Base-by-base conservation (phyloP, 352 stramenopile genomes). In the Pythium myriotylum region DNA sequence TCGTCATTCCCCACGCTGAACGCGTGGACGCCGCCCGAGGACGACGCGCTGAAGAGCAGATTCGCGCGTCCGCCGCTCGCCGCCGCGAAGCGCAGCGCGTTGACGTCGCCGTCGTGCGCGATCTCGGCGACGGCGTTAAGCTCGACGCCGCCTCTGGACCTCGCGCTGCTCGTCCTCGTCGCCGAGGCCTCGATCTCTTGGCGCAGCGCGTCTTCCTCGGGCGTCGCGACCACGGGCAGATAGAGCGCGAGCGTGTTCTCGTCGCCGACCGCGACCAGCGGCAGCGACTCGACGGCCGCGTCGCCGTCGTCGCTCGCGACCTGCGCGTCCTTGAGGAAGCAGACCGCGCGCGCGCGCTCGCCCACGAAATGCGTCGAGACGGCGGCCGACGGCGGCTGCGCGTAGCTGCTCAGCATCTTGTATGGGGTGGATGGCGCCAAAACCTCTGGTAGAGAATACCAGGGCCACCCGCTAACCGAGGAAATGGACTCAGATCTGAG, bases 341-440 rank as follows among this genome's bases (percentile, higher is more conserved):
- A 86, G 49, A 91, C 47, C 41, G 82, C 70, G 37, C 74, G 71
- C 26, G 86, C 69, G 63, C 86, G 88, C 57, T 88, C 80, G 46
- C 68, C 68, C 59, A 88, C 73, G 47, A 88, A 88, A 65, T 88
- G 82, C 60, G 73, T 91, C 35, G 79, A 88, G 35, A 73, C 39
- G 0, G 51, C 39, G 8, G 58, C 33, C 17, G 51, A 9, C 29
- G 56, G 29, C 48, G 49, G 23, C 23, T 51, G 1, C n/a, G 37
- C 51, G 56, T 50, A 60, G 27, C 62, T 62, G 59, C 61, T 85
- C 55, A 77, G 68, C 49, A 72, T 68, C 27, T 39, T 68, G 16
- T 27, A 40, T 23, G 51, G 39, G 35, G 42, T 68, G 51, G 53
- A 57, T 56, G 43, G 53, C 48, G 42, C 20, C 17, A 63, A 58